phyloP scores from a whole-genome alignment of 2,329 filamentous ascomycete genomes.

The Verticillium nubilum region DNA sequence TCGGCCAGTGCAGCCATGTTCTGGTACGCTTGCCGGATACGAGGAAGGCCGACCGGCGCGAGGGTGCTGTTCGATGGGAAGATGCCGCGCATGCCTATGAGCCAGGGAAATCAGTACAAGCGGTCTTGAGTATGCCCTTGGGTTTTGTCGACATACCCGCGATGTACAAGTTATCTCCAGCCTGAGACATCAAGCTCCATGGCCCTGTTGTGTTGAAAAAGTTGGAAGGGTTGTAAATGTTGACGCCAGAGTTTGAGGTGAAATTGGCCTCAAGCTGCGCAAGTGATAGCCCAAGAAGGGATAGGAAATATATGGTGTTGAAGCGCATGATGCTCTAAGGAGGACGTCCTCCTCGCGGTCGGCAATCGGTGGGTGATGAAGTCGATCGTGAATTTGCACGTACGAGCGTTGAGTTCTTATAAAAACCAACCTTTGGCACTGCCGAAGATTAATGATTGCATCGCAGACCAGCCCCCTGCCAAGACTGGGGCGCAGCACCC shows the following conservation, averaged over 20 bases:
- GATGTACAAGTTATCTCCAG: conserved; percentile 22
- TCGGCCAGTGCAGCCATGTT: conserved; percentile 24
- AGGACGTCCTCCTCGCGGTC: not conserved
- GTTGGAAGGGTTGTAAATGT: conserved; percentile 19
- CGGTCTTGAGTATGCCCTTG: not conserved
- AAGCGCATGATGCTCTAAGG: not conserved
- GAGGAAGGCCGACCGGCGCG: conserved; percentile 18
- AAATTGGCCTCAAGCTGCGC: conserved; percentile 16
- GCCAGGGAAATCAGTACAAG: not conserved
- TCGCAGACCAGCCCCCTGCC: too few species aligned
- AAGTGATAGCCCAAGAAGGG: not conserved
- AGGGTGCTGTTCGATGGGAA: conserved; percentile 22
- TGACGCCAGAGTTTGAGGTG: conserved; percentile 19
- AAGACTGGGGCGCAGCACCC: too few species aligned
- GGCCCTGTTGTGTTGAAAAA: conserved; percentile 21
- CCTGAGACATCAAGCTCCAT: conserved; percentile 23
- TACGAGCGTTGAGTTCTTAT: not conserved
- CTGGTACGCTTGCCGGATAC: conserved; percentile 23
- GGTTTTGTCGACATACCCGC: conserved; percentile 11
- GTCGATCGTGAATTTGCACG: not conserved
- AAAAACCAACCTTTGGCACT: too few species aligned
- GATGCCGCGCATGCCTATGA: conserved; percentile 25
- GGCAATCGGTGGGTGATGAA: not conserved
- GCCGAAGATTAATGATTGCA: too few species aligned
- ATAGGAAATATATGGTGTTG: not conserved